Conservation (phyloP, 345 rosid genomes). For the Kernera saxatilis region DNA sequence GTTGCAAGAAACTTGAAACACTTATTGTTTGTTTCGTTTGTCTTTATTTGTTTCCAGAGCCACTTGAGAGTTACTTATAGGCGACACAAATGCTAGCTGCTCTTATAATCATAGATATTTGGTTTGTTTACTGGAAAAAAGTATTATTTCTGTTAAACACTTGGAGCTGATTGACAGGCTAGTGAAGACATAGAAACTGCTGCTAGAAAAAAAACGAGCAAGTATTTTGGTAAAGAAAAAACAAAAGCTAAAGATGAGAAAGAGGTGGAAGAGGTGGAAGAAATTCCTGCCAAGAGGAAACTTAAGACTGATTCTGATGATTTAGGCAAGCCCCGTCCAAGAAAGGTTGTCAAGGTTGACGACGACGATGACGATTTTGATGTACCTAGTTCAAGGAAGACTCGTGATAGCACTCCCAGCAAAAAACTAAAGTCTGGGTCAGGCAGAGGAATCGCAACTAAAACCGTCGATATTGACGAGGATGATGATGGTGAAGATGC, state of each 20-base stretch:
- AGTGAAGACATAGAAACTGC: slow-evolving; percentile 45
- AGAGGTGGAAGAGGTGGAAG: slow-evolving; percentile 37
- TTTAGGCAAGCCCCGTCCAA: slow-evolving; percentile 43
- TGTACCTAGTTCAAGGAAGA: slow-evolving; percentile 39
- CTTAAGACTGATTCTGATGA: slow-evolving; percentile 32
- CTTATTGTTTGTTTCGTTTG: background rate
- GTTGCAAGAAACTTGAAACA: background rate
- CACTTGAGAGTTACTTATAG: background rate
- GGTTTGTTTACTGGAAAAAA: background rate
- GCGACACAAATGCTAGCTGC: background rate
- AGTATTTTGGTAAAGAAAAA: slow-evolving; percentile 72
- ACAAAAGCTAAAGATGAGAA: slow-evolving; percentile 56
- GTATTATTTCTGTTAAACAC: slow-evolving; percentile 1
- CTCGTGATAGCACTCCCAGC: slow-evolving; percentile 53
- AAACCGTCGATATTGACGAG: slow-evolving; percentile 41
- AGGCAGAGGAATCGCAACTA: slow-evolving; percentile 61
- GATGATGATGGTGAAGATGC: slow-evolving; percentile 55
- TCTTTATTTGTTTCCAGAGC: background rate
- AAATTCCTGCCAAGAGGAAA: slow-evolving; percentile 67
- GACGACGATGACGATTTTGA: slow-evolving; percentile 70
- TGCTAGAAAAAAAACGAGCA: slow-evolving; percentile 85
- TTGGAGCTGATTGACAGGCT: slow-evolving; percentile 32
- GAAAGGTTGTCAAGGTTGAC: slow-evolving; percentile 45
- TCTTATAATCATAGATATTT: background rate
- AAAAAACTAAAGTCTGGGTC: slow-evolving; percentile 73